Percentiles rank a stretch among this genome's conserved stretches.
These are phyloP conservation scores for Manihot esculenta DNA, from an alignment of 441 rosid species.

Conservation along the genomic window DNA sequence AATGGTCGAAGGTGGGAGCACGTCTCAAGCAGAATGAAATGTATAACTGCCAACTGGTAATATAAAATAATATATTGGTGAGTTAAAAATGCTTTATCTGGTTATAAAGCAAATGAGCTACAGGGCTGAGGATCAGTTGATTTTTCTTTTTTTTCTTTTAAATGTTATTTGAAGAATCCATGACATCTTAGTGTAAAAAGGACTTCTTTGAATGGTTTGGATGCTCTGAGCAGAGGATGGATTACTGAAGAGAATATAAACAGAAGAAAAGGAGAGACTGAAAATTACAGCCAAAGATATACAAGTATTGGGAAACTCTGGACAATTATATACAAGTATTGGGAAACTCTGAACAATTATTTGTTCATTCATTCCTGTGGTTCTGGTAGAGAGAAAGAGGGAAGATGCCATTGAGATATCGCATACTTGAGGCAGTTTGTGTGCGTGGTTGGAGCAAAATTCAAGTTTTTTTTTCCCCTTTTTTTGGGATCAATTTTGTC, in stretches of 20 bases:
- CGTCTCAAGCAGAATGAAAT: no score
- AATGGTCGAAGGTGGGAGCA: neutral
- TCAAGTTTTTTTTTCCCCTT: neutral
- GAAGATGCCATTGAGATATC: neutral
- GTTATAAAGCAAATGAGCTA: neutral
- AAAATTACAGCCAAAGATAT: neutral
- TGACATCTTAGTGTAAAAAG: neutral
- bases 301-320: neutral
- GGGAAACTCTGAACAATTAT: no score
- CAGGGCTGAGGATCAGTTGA: neutral
- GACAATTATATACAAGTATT: no score
- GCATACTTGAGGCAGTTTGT: neutral
- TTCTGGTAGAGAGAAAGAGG: neutral
- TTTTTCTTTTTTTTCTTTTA: no score
- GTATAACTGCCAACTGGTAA: neutral
- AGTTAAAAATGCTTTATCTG: neutral
- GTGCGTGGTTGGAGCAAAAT: neutral
- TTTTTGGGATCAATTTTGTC: neutral
- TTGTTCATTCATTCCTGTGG: neutral
- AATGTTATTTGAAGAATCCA: neutral
- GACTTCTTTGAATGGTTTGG: neutral
- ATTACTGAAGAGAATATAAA: neutral
- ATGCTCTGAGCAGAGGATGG: neutral
- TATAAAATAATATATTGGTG: neutral
- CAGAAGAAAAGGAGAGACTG: neutral